Evolutionary conservation across 768 basidiomycete genomes (phyloP), one percentile per base, ranked within the genome.

Genomic region (Fomitopsis serialis): DNA sequence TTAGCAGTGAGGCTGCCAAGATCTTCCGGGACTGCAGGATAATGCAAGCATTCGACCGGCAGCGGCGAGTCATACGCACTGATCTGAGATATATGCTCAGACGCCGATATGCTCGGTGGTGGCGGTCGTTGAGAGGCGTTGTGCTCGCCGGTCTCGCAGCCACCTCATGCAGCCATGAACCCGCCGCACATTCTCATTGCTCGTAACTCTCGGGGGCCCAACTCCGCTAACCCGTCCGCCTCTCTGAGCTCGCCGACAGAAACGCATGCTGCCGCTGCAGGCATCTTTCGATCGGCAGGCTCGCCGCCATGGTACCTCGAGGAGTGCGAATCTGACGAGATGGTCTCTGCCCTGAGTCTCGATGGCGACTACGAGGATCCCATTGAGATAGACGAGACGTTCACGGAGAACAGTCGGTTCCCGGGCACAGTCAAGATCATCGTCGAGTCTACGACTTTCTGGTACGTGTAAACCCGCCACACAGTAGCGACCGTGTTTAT

Each of bases 381-480:
- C 7, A 89, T 94, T 52, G 89, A 90, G 46, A 75, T 96, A 42
- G 81, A 95, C 63, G 78, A 85, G 50, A 86, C 90, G 0, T 96
- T 96, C 61, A 81, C 81, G 6, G 80, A 78, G 62, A 72, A 79
- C 56, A 76, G 77, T 35, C 68, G 75, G 29, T 84, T 91, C 60
- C 91, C 91, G 0, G 93, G 93, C 2, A 90, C 84, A 0, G 91
- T 96, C 52, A 96, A 95, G 68, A 92, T 96, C 50, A 76, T 93
- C 19, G 93, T 96, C 23, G 89, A 92, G 66, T 81, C 77, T 56
- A 91, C 89, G 45, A 92, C 89, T 3, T 96, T 96, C 71, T 96
- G 93, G 92, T 92, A 65, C 62, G 87, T 72, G 46, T 48, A 23
- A 48, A 58, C 12, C 42, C 25, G 19, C 36, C 21, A 15, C 24